Conservation (phyloP, 352 stramenopile genomes). For the Phytophthora fragariaefolia region DNA sequence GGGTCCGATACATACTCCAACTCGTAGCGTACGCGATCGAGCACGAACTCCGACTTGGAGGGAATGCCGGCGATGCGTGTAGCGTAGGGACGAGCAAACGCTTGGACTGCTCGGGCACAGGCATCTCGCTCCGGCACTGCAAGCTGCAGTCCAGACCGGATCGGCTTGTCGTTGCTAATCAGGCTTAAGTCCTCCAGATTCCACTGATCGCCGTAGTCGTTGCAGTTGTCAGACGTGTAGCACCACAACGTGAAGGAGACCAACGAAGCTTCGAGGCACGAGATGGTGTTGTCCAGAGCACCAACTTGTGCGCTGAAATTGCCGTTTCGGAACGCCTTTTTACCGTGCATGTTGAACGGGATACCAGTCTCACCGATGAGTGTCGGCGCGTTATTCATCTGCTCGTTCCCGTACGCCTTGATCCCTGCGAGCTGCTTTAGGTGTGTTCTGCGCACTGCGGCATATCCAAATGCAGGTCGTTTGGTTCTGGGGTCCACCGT, state of each 20-base stretch:
- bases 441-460: slow-evolving; percentile 67
- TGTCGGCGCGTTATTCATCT: slow-evolving; percentile 63
- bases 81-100: slow-evolving; percentile 74
- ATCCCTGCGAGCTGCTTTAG: slow-evolving; percentile 66
- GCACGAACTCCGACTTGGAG: slow-evolving; percentile 62
- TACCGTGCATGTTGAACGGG: slow-evolving; percentile 68
- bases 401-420: slow-evolving; percentile 51
- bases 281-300: slow-evolving; percentile 75
- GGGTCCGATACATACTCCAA: slow-evolving; percentile 54
- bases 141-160: slow-evolving; percentile 13
- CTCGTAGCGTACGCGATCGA: slow-evolving; percentile 60
- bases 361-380: slow-evolving; percentile 78
- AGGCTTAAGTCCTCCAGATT: slow-evolving; percentile 90
- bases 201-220: slow-evolving; percentile 84
- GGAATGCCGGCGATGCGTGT: slow-evolving; percentile 73
- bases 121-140: slow-evolving; percentile 37
- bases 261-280: slow-evolving; percentile 65
- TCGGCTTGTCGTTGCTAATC: slow-evolving; percentile 58
- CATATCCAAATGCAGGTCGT: slow-evolving; percentile 65
- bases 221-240: slow-evolving; percentile 85
- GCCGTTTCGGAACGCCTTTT: slow-evolving; percentile 46
- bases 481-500: slow-evolving; percentile 74
- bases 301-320: slow-evolving; percentile 55
- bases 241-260: slow-evolving; percentile 91
- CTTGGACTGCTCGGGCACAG: slow-evolving; percentile 53